A percentile compares a stretch with the other conserved stretches of the same genome.
Conservation (phyloP, 805 yeast genomes). For the Cyberlindnera xishuangbannaensis region DNA sequence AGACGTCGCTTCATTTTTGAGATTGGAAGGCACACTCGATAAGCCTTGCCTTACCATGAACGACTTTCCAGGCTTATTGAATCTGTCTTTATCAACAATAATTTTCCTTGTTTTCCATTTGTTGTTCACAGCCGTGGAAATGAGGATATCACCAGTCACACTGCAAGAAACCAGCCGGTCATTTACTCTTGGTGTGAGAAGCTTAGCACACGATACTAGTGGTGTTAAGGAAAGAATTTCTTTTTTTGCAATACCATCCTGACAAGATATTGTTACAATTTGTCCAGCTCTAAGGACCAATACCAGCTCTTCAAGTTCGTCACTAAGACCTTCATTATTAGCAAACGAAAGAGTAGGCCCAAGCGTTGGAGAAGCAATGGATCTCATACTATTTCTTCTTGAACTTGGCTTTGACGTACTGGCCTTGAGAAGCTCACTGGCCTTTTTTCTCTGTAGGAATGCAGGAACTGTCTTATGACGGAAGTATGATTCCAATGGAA, state of each 20-base stretch:
- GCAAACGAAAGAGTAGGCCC: conserved; percentile 19
- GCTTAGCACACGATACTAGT: conserved; percentile 47
- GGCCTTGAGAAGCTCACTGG: conserved; percentile 15
- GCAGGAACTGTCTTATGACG: conserved; percentile 48
- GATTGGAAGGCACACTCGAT: background rate
- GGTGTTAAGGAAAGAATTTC: conserved; percentile 28
- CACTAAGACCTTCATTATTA: conserved; percentile 18
- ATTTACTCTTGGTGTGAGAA: conserved; percentile 67
- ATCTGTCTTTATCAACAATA: conserved; percentile 36
- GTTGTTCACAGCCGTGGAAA: conserved; percentile 56
- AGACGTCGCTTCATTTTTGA: background rate
- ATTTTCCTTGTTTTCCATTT: conserved; percentile 58
- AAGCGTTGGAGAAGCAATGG: conserved; percentile 23
- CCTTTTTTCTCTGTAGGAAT: conserved; percentile 30
- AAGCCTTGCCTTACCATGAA: background rate
- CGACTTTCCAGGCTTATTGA: conserved; percentile 18
- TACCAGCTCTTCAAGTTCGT: conserved; percentile 36
- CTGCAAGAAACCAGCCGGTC: conserved; percentile 60
- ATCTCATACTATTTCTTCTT: conserved; percentile 30
- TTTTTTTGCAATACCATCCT: conserved; percentile 38
- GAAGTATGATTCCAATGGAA: conserved; percentile 54
- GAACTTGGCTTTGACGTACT: conserved; percentile 15
- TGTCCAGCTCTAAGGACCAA: conserved; percentile 48
- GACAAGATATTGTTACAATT: conserved; percentile 43
- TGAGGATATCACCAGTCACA: conserved; percentile 44